Conservation (phyloP, 176 grass and related monocot genomes). For the Avena sativa region DNA sequence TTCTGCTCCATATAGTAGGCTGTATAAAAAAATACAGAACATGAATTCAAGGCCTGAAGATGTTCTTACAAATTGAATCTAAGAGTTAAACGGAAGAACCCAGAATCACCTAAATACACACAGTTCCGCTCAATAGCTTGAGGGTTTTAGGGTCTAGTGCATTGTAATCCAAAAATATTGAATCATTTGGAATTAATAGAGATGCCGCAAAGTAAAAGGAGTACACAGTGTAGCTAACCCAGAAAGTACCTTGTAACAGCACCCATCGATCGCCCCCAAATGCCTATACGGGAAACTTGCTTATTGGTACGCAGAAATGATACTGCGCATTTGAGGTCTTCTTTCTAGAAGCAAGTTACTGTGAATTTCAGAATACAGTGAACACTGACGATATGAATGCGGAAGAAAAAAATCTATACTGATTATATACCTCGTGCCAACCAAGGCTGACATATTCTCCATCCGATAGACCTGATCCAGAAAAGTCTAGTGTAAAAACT, state of each 20-base stretch:
- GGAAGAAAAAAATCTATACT: slow-evolving; percentile 40
- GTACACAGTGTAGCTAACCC: slow-evolving; percentile 20
- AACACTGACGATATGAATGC: slow-evolving; percentile 22
- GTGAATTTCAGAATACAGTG: slow-evolving; percentile 34
- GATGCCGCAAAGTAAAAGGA: slow-evolving; percentile 30
- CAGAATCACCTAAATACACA: slow-evolving; percentile 32
- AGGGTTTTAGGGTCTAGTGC: neutral
- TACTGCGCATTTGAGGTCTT: slow-evolving; percentile 87
- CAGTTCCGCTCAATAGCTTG: neutral
- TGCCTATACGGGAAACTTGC: slow-evolving; percentile 91
- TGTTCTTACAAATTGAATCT: slow-evolving; percentile 1
- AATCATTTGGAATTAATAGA: slow-evolving; percentile 21
- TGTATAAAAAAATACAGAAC: slow-evolving; percentile 45
- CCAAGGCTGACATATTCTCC: slow-evolving; percentile 99
- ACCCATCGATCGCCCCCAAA: slow-evolving; percentile 98
- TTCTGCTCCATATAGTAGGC: slow-evolving; percentile 97
- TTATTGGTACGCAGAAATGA: slow-evolving; percentile 79
- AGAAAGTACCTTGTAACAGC: slow-evolving; percentile 91
- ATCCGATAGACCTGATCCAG: slow-evolving; percentile 88
- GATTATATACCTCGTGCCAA: slow-evolving; percentile 91
- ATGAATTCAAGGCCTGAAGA: slow-evolving; percentile 34
- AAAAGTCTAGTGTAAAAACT: slow-evolving; percentile 97
- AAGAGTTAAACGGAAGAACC: slow-evolving; percentile 16
- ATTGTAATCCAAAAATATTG: slow-evolving; percentile 8
- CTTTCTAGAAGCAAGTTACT: slow-evolving; percentile 70